Percentiles rank a stretch among this genome's conserved stretches.
These are phyloP conservation scores for Salix viminalis DNA, from an alignment of 345 rosid genomes.

Conservation along the genomic window DNA sequence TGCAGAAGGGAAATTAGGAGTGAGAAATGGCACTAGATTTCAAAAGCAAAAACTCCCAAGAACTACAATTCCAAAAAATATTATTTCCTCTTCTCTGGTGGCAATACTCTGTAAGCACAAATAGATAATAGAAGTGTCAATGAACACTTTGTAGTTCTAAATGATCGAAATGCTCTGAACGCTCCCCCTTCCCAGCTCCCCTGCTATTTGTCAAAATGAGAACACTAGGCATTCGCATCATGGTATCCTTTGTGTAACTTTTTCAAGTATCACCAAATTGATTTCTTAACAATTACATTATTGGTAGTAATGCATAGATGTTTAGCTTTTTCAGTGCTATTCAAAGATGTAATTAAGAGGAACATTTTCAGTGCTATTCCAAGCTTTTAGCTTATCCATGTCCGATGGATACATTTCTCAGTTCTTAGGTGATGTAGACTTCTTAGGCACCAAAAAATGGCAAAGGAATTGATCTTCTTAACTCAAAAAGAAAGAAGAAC, in stretches of 20 bases:
- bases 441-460: background rate
- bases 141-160: background rate
- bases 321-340: background rate
- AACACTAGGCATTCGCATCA: background rate
- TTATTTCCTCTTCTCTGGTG: background rate
- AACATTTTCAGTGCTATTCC: background rate
- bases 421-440: background rate
- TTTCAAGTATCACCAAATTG: background rate
- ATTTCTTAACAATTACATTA: background rate
- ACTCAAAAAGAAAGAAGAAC: background rate
- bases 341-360: background rate
- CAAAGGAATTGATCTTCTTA: background rate
- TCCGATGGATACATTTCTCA: background rate
- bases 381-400: background rate
- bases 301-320: background rate
- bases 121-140: background rate
- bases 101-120: background rate
- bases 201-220: background rate
- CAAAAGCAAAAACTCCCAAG: background rate
- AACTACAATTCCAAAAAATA: background rate
- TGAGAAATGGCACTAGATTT: background rate
- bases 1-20: slow-evolving; percentile 24
- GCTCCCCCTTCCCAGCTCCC: background rate
- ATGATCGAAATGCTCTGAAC: background rate
- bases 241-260: background rate